phyloP scores from a whole-genome alignment of 306 rosid genomes.

The Medicago ruthenica region DNA sequence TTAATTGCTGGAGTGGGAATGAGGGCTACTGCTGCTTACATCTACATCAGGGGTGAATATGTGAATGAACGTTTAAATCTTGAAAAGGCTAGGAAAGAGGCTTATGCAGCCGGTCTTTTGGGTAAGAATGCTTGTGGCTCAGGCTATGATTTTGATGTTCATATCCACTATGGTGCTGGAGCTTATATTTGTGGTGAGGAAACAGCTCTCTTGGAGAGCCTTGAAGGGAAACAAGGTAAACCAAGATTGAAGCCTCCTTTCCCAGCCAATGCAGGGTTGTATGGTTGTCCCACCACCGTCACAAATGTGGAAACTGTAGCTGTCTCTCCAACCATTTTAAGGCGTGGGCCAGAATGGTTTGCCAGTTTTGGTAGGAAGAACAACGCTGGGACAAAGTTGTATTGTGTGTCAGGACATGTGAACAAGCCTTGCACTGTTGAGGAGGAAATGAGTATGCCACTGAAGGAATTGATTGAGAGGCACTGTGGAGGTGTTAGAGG shows the following conservation, averaged over 20 bases:
- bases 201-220: conserved; percentile 97
- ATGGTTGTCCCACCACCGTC: conserved; percentile 97
- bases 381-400: conserved; percentile 93
- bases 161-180: conserved; percentile 97
- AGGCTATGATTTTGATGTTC: conserved; percentile 95
- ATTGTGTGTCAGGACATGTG: conserved; percentile 92
- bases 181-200: conserved; percentile 99
- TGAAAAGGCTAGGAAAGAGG: conserved; percentile 90
- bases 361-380: conserved; percentile 98
- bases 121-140: conserved; percentile 99
- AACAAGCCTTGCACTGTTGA: conserved; percentile 99
- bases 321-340: conserved; percentile 94
- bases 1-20: conserved; percentile 98
- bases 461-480: conserved; percentile 95
- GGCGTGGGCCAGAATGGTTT: conserved; percentile 99
- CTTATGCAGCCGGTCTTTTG: conserved; percentile 85
- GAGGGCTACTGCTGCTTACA: conserved; percentile 98
- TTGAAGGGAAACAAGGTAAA: conserved; percentile 99
- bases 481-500: conserved; percentile 99
- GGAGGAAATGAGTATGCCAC: conserved; percentile 97
- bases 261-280: conserved; percentile 98
- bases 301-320: conserved; percentile 99
- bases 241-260: conserved; percentile 99
- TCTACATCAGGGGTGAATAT: conserved; percentile 95
- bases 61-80: conserved; percentile 88